A percentile compares a stretch with the other conserved stretches of the same genome.
These are phyloP conservation scores for Poa pratensis DNA, from an alignment of 176 grass and related monocot species.

Conservation along the genomic window DNA sequence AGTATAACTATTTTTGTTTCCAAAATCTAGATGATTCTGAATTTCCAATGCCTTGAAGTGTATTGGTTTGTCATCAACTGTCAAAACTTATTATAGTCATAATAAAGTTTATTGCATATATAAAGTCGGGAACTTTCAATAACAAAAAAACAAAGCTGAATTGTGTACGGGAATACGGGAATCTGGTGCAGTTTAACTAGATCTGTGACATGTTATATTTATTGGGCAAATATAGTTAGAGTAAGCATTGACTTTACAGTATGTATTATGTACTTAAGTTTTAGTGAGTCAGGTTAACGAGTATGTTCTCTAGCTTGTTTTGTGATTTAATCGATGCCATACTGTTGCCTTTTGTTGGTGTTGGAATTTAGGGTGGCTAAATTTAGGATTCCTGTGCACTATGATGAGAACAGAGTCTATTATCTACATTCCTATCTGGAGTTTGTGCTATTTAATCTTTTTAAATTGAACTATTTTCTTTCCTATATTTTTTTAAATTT, in stretches of 20 bases:
- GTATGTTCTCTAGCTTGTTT: background rate
- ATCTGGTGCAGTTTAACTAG: background rate
- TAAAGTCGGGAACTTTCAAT: background rate
- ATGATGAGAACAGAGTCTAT: background rate
- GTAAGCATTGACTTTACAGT: background rate
- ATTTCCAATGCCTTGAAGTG: background rate
- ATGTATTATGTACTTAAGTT: background rate
- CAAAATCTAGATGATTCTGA: background rate
- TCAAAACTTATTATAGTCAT: background rate
- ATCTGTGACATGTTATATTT: background rate
- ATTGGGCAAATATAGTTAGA: constrained; percentile 14
- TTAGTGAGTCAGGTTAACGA: background rate
- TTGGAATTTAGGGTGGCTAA: constrained; percentile 7
- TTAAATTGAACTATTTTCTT: background rate
- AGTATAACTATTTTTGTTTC: background rate
- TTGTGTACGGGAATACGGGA: background rate
- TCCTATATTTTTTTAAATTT: background rate
- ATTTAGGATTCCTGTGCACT: background rate
- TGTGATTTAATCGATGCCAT: background rate
- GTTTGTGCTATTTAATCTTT: background rate
- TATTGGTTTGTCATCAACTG: background rate
- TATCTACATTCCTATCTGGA: background rate
- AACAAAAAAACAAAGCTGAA: background rate
- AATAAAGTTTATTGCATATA: background rate
- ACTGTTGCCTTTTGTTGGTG: background rate